phyloP scores from a whole-genome alignment of 192 early-diverging fungal genomes.

The Linderina pennispora region DNA sequence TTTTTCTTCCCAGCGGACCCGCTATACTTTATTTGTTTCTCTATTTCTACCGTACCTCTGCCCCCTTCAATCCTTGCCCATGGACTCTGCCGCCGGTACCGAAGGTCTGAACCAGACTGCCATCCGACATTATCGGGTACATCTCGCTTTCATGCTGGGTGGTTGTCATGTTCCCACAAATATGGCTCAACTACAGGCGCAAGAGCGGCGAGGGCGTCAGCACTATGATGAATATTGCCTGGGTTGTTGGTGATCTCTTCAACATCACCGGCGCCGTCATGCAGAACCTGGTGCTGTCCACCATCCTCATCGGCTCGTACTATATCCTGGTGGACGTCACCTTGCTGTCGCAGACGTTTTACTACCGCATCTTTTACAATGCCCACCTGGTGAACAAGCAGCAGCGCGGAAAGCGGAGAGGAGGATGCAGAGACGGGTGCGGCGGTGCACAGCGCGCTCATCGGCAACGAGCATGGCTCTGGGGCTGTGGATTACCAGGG shows the following conservation, averaged over 20 bases:
- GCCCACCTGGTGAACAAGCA: constrained; percentile 19
- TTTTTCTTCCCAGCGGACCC: too few relatives aligned
- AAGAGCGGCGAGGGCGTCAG: constrained; percentile 74
- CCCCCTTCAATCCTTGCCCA: too few relatives aligned
- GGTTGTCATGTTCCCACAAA: constrained; percentile 76
- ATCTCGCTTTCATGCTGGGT: constrained; percentile 72
- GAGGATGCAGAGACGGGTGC: background rate
- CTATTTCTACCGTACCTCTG: too few relatives aligned
- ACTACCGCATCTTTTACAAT: constrained; percentile 49
- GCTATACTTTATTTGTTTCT: too few relatives aligned
- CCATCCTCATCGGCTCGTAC: constrained; percentile 65
- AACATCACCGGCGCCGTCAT: constrained; percentile 66
- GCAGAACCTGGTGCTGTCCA: constrained; percentile 64
- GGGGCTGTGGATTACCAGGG: too few relatives aligned
- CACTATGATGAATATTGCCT: constrained; percentile 62
- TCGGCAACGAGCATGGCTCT: too few relatives aligned
- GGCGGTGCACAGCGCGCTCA: background rate
- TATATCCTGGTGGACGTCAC: constrained; percentile 65
- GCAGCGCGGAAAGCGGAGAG: too few relatives aligned
- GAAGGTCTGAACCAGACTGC: constrained; percentile 1
- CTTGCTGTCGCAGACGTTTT: constrained; percentile 59
- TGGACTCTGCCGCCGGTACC: too few relatives aligned
- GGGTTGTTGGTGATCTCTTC: constrained; percentile 74
- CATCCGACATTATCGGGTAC: constrained; percentile 49
- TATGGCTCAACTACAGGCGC: constrained; percentile 69